phyloP scores from a whole-genome alignment of 2,329 filamentous ascomycete genomes.

The Aspergillus phoenicis region DNA sequence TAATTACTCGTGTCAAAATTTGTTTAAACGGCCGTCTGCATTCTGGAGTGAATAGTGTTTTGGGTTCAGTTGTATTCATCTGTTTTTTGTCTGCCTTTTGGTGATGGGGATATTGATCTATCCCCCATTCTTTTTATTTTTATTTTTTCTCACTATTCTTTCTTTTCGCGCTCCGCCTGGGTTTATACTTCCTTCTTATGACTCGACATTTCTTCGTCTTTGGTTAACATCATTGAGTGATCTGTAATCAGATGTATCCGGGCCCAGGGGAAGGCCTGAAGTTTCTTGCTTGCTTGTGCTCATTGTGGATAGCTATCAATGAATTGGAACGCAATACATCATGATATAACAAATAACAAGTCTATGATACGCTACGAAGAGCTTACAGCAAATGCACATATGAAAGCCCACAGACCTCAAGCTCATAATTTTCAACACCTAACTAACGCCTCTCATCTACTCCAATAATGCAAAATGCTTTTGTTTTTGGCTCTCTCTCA shows the following conservation, averaged over 20 bases:
- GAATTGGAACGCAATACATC: no score
- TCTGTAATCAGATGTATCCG: not conserved
- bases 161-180: not conserved
- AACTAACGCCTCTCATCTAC: not conserved
- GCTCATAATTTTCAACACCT: not conserved
- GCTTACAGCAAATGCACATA: no score
- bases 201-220: not conserved
- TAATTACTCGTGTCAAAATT: constrained; percentile 9
- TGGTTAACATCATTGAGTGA: not conserved
- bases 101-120: constrained; percentile 1
- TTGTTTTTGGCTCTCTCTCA: not conserved
- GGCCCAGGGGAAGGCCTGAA: not conserved
- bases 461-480: not conserved
- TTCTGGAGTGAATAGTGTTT: constrained; percentile 13
- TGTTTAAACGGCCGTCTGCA: constrained; percentile 8
- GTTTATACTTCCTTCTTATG: not conserved
- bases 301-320: not conserved
- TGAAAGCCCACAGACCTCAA: no score
- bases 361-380: no score
- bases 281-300: not conserved
- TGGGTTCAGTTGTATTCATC: constrained; percentile 3
- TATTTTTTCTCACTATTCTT: not conserved
- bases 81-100: constrained; percentile 1
- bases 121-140: constrained; percentile 1
- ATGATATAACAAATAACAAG: no score